phyloP scores from a whole-genome alignment of 257 asterid species.

The Striga asiatica region DNA sequence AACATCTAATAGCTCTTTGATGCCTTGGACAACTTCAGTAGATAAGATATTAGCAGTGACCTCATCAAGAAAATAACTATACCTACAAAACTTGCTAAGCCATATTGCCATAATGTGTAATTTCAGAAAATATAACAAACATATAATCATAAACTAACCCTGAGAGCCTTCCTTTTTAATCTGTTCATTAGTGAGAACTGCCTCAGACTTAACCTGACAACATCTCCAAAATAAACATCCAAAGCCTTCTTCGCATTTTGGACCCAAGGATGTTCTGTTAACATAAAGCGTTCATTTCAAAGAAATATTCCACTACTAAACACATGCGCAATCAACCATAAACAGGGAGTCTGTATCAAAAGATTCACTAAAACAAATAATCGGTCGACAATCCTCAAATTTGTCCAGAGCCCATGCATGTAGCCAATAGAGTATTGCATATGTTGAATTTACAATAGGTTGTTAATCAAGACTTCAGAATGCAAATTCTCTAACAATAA shows the following conservation, averaged over 20 bases:
- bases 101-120: neutral
- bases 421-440: neutral
- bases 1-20: too few species aligned
- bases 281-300: constrained; percentile 12
- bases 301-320: constrained; percentile 13
- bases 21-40: too few species aligned
- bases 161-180: constrained; percentile 89
- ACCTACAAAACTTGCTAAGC: constrained; percentile 14
- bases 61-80: constrained; percentile 26
- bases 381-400: neutral
- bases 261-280: constrained; percentile 79
- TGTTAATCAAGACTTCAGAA: neutral
- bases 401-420: neutral
- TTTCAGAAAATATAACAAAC: neutral
- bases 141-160: constrained; percentile 48
- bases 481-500: neutral
- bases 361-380: neutral
- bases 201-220: constrained; percentile 85
- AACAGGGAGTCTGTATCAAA: neutral
- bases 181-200: constrained; percentile 92
- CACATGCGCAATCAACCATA: neutral
- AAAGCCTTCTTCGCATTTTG: constrained; percentile 91
- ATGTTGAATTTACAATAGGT: neutral
- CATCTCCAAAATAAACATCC: constrained; percentile 93
- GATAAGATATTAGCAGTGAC: too few species aligned